Evolutionary conservation across 164 flowering plant genomes (phyloP).

Genomic region (Euptelea pleiosperma): DNA sequence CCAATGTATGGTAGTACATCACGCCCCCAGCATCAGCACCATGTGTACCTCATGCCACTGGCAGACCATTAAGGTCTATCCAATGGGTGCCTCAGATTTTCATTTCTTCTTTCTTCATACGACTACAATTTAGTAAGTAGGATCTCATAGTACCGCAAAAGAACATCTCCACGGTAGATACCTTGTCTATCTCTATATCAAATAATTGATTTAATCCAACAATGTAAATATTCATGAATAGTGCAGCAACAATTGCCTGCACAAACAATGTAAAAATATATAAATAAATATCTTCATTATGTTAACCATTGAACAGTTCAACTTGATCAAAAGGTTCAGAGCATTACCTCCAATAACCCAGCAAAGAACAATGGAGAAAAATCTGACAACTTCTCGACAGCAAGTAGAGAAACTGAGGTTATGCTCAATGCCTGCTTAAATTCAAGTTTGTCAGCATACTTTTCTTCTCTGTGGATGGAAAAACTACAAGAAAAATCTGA

Average conservation of each 20-base stretch:
- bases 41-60: background rate
- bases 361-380: constrained; percentile 67
- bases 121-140: background rate
- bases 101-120: background rate
- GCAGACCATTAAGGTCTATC: too few species aligned
- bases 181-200: constrained; percentile 98
- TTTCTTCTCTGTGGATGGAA: constrained; percentile 1
- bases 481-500: constrained; percentile 5
- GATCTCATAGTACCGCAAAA: background rate
- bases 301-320: background rate
- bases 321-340: constrained; percentile 12
- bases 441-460: constrained; percentile 13
- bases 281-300: constrained; percentile 1
- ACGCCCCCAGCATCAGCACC: background rate
- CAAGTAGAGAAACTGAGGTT: constrained; percentile 88
- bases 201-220: constrained; percentile 88
- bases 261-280: constrained; percentile 14
- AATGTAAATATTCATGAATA: constrained; percentile 89
- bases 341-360: constrained; percentile 69
- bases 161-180: constrained; percentile 16
- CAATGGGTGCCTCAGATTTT: background rate
- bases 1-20: background rate
- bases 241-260: constrained; percentile 89
- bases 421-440: constrained; percentile 81
- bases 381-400: constrained; percentile 74